Evolutionary conservation across 164 flowering plant genomes (phyloP), one percentile per base, ranked within the genome.

Genomic region (Warburgia ugandensis): DNA sequence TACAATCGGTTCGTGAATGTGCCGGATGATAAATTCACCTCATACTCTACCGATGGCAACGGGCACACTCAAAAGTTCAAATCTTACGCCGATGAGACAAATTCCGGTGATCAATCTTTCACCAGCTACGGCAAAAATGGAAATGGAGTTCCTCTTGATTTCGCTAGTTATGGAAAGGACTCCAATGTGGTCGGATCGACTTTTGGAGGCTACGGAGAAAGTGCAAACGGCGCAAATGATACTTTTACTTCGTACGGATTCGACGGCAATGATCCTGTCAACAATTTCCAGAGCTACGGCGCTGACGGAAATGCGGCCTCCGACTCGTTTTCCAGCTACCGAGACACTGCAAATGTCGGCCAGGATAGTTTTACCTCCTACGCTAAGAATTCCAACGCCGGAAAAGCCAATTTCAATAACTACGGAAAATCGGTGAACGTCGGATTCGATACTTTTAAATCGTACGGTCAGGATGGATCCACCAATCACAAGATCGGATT

Each of bases 341-440:
- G 92, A 51, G 78, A 85, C 33, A 43, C 63, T 14, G 70, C 96
- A 0, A 87, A 87, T 50, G 83, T 76, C 2, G 95, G 95, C 0
- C 78, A 68, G 12, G 89, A 83, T 37, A 33, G 80, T 1, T 91
- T 91, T 43, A 66, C 50, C n/a, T 73, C 89, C 6, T 87, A 91
- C 49, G 92, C 71, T 0, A 77, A 58, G 68, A 62, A 64, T 14
- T 67, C 90, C 4, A 76, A 67, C 21, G 43, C 83, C 0, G 80
- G 52, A 8, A 70, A 67, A 37, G 71, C 61, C 8, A 66, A 48
- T 29, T 91, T 91, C 47, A 49, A 44, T 1, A 80, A 77, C 45
- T 91, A 91, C 39, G 98, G 96, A 0, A 78, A 78, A 27, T 66
- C 92, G 0, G 68, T 79, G 55, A 91, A 83, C 30, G 64, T 27